Conservation (phyloP, 2,329 filamentous ascomycete species). For the Rutstroemia sydowiana region DNA sequence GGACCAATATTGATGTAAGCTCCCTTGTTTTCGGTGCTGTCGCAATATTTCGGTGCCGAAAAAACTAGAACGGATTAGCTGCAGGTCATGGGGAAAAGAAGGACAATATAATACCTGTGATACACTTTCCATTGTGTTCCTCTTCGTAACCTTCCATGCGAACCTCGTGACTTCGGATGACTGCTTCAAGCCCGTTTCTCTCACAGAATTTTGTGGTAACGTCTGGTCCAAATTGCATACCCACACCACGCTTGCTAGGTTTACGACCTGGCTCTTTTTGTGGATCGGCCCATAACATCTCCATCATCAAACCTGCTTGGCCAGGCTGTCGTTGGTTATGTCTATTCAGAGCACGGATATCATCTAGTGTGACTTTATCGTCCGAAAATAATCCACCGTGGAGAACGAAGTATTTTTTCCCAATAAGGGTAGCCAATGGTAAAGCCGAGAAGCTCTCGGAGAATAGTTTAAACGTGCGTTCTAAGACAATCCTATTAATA, state of each 20-base stretch:
- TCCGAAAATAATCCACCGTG: conserved; percentile 95
- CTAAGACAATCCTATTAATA: conserved; percentile 10
- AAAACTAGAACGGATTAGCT: conserved; percentile 54
- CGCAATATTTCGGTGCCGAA: conserved; percentile 94
- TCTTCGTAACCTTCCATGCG: conserved; percentile 99
- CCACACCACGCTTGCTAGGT: conserved; percentile 93
- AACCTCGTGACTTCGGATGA: conserved; percentile 96
- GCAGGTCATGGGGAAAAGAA: not conserved
- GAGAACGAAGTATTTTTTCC: conserved; percentile 82
- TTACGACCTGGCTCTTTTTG: conserved; percentile 79
- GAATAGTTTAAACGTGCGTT: conserved; percentile 86
- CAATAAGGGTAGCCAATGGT: conserved; percentile 84
- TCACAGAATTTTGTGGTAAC: conserved; percentile 96
- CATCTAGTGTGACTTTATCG: conserved; percentile 83
- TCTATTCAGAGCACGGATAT: conserved; percentile 86
- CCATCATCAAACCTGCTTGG: conserved; percentile 96
- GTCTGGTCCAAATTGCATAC: conserved; percentile 93
- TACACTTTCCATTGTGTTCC: conserved; percentile 91
- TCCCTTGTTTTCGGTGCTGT: conserved; percentile 95
- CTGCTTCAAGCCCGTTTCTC: conserved; percentile 85
- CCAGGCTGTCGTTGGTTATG: conserved; percentile 90
- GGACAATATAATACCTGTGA: conserved; percentile 62
- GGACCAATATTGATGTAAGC: conserved; percentile 96
- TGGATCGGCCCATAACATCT: conserved; percentile 99
- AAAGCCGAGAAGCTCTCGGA: conserved; percentile 96